Evolutionary conservation across 83 land plant species (phyloP), one percentile per base, ranked within the genome.

Genomic region (Picea abies): DNA sequence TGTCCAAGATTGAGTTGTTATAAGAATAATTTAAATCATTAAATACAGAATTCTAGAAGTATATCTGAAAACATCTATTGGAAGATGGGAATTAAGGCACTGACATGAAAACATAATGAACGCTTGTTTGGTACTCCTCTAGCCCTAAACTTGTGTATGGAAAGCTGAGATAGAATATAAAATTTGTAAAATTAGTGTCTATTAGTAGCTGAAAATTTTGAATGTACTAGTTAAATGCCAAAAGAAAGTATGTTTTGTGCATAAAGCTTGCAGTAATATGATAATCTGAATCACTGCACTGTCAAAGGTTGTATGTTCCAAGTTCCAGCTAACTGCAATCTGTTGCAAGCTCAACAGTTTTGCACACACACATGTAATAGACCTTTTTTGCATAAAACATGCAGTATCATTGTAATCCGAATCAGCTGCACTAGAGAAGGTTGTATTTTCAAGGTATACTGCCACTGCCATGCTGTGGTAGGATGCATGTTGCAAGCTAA

Each of bases 241-340:
- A 39, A 39, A 17, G 49, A 71, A 47, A 71, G 49, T 9, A 37
- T 39, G 22, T 41, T 22, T 72, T 72, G 76, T 44, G 25, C 76
- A 20, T 3, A 72, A 39, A 72, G 22, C 22, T 25, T 16, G 10
- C 39, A 71, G 12, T 72, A 44, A 39, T 17, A 72, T 72, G 41
- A 72, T 72, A 49, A 72, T 72, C n/a, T 72, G 49, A 72, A n/a
- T 72, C 26, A 72, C 76, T 41, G 76, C 23, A 41, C 23, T 72
- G 41, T 72, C 52, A 12, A 20, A 20, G 76, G 37, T n/a, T 72
- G 10, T 72, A 72, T 72, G 52, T 72, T 72, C 12, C 41, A 39
- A 5, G 25, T 41, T 56, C 58, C 15, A 56, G 12, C 15, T n/a
- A 72, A 72, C 52, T 1, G 4, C 15, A 72, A 72, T 41, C 56